Percentiles rank a stretch among this genome's conserved stretches.
These are phyloP conservation scores for Penicillium robsamsonii DNA, from an alignment of 495 filamentous ascomycete species.

Conservation along the genomic window DNA sequence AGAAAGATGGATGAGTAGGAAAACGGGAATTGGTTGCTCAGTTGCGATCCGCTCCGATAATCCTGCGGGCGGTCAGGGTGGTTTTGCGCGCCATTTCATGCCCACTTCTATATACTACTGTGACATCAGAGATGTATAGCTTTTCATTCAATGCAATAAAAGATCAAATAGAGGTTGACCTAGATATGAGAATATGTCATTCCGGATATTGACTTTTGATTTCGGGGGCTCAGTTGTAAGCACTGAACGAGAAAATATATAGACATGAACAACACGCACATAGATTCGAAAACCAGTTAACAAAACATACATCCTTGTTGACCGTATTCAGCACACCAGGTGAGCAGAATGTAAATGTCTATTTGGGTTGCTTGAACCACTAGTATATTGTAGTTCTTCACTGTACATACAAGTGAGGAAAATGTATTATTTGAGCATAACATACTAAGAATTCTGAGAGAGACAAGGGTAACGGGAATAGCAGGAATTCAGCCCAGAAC, in stretches of 20 bases:
- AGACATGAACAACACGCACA: background rate
- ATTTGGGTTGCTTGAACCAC: background rate
- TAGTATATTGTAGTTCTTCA: background rate
- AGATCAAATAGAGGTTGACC: background rate
- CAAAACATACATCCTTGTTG: background rate
- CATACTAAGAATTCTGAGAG: constrained; percentile 34
- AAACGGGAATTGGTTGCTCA: constrained; percentile 40
- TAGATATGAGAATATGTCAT: background rate
- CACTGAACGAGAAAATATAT: background rate
- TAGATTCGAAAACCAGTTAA: background rate
- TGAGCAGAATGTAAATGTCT: background rate
- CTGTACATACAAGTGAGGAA: constrained; percentile 23
- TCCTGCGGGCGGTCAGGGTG: constrained; percentile 37
- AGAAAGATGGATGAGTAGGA: constrained; percentile 34
- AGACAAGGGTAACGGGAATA: constrained; percentile 23
- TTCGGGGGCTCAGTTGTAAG: background rate
- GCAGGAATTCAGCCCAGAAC: constrained; percentile 33
- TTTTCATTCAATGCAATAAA: background rate
- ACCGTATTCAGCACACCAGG: background rate
- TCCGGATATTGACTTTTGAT: background rate
- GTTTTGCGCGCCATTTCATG: constrained; percentile 16
- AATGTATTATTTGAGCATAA: constrained; percentile 45
- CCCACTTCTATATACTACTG: background rate
- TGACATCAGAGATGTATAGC: background rate
- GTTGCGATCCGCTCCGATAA: constrained; percentile 46